These are phyloP conservation scores for Chrysosphaeria jannelii DNA, from an alignment of 2,329 filamentous ascomycete species.

Conservation along the genomic window DNA sequence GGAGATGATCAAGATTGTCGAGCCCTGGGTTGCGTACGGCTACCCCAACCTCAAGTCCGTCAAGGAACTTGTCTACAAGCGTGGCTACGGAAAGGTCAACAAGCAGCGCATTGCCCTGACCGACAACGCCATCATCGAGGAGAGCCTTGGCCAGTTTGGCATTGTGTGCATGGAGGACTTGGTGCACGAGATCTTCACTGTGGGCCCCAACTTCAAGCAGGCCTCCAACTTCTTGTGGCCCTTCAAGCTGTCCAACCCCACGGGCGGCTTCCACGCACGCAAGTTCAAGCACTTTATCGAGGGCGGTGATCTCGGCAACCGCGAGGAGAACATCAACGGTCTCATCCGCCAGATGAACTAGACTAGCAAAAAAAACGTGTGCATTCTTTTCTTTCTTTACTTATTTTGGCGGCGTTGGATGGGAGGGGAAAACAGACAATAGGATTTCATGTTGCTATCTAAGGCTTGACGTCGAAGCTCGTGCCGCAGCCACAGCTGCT, in stretches of 20 bases:
- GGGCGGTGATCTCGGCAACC: constrained; percentile 95
- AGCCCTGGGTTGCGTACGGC: constrained; percentile 97
- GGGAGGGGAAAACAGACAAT: too few relatives aligned
- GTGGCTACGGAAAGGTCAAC: constrained; percentile 94
- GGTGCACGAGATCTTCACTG: constrained; percentile 96
- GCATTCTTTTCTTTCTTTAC: too few relatives aligned
- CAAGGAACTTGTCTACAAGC: constrained; percentile 99
- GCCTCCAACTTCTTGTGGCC: constrained; percentile 98
- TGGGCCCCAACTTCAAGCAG: constrained; percentile 99
- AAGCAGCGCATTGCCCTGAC: constrained; percentile 92
- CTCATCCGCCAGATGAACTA: constrained; percentile 99
- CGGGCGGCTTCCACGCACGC: constrained; percentile 74
- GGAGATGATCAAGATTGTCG: constrained; percentile 94
- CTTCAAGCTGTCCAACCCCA: constrained; percentile 99
- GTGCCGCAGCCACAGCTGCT: constrained; percentile 95
- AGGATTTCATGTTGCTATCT: too few relatives aligned
- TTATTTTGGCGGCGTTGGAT: too few relatives aligned
- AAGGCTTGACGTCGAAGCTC: constrained; percentile 76
- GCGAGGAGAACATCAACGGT: constrained; percentile 91
- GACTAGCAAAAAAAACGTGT: constrained; percentile 5
- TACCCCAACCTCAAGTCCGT: constrained; percentile 99
- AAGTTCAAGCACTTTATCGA: constrained; percentile 99
- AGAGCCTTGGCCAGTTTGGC: constrained; percentile 88
- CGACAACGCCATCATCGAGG: constrained; percentile 94
- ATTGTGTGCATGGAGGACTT: constrained; percentile 99